These are phyloP conservation scores for Tetrapisispora pingtungensis DNA, from an alignment of 805 yeast species.

Conservation along the genomic window DNA sequence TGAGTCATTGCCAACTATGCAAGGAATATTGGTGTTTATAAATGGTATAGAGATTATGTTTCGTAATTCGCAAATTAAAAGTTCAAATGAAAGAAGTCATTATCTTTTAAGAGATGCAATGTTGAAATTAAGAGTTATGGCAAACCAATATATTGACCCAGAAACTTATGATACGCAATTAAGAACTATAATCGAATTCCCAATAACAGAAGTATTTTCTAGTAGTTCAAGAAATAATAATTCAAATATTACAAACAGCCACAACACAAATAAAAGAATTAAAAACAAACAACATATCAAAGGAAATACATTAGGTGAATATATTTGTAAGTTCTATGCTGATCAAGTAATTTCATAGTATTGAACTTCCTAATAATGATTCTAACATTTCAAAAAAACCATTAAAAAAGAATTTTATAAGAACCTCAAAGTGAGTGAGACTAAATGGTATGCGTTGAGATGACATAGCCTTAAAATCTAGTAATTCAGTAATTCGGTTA, in stretches of 20 bases:
- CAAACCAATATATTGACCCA: slow-evolving; percentile 6
- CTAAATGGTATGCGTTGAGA: too few species aligned
- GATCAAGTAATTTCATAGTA: slow-evolving; percentile 7
- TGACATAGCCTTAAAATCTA: too few species aligned
- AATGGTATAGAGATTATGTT: slow-evolving; percentile 25
- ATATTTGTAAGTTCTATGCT: slow-evolving; percentile 20
- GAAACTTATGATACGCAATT: slow-evolving; percentile 1
- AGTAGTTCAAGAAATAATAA: not conserved
- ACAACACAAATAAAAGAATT: slow-evolving; percentile 7
- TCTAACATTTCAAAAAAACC: too few species aligned
- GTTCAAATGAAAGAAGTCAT: slow-evolving; percentile 14
- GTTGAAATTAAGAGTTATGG: slow-evolving; percentile 15
- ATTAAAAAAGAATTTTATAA: too few species aligned
- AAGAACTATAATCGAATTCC: slow-evolving; percentile 9
- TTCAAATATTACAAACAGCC: not conserved
- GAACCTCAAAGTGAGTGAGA: too few species aligned
- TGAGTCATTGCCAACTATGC: not conserved
- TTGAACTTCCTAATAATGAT: too few species aligned
- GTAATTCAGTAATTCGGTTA: too few species aligned
- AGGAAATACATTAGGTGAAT: slow-evolving; percentile 19
- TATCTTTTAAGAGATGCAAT: slow-evolving; percentile 14
- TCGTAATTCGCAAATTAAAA: slow-evolving; percentile 16
- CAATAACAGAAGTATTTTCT: slow-evolving; percentile 7
- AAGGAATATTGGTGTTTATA: slow-evolving; percentile 6
- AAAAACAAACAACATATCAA: slow-evolving; percentile 5